phyloP scores from a whole-genome alignment of 345 rosid species.

The Syzygium aromaticum region DNA sequence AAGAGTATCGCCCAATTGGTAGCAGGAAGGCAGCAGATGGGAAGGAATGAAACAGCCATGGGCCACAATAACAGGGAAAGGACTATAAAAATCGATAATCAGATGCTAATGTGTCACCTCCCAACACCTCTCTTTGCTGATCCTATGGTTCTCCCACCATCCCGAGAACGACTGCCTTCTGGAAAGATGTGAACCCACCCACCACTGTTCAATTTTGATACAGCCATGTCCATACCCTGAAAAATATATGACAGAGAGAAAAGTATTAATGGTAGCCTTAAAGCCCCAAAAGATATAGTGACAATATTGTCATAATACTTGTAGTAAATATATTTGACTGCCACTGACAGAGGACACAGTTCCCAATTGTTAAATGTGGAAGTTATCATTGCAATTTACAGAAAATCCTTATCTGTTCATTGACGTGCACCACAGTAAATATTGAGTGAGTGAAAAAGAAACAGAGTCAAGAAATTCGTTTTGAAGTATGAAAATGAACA shows the following conservation, averaged over 20 bases:
- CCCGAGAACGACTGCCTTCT: slow-evolving; percentile 91
- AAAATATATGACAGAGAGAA: background rate
- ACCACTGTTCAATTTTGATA: slow-evolving; percentile 76
- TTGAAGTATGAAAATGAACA: background rate
- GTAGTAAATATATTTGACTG: background rate
- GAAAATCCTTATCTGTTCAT: background rate
- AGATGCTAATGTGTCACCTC: slow-evolving; percentile 35
- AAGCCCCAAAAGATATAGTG: background rate
- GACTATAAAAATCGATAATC: background rate
- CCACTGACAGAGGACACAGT: background rate
- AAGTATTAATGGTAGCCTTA: background rate
- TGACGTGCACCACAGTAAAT: background rate
- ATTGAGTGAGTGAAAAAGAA: background rate
- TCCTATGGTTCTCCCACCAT: slow-evolving; percentile 86
- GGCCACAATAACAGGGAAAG: background rate
- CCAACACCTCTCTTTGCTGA: slow-evolving; percentile 92
- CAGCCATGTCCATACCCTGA: slow-evolving; percentile 97
- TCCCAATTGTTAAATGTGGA: background rate
- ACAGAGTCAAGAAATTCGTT: background rate
- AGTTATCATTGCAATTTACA: background rate
- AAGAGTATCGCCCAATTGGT: background rate
- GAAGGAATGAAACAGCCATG: background rate
- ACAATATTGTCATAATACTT: background rate
- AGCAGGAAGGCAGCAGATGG: background rate
- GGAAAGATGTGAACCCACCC: slow-evolving; percentile 99